Evolutionary conservation across 1,284 basidiomycete genomes (phyloP), one percentile per base, ranked within the genome.

Genomic region (Trametes hirsuta): DNA sequence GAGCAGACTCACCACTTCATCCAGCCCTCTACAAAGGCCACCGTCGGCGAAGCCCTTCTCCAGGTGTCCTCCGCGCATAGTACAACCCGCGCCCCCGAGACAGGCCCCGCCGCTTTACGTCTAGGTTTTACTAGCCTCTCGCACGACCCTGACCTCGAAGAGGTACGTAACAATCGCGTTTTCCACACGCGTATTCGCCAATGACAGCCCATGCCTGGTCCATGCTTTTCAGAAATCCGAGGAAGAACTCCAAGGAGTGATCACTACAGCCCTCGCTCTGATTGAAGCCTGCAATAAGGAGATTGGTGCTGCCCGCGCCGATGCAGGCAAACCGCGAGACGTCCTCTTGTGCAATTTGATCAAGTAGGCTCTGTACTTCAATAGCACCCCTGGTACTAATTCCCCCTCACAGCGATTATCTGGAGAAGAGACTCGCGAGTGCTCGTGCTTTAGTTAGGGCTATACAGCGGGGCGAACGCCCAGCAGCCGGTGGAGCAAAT

Each of bases 221-320:
- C 37, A 39, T 9, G 37, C 40, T 47, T 14, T 18, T 5, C 18
- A 69, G 67, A 68, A 64, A 62, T 59, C 61, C 11, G 63, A 65
- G n/a, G 45, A 55, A 14, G 63, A 68, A 2, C 59, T 69, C 6
- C 49, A 48, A 6, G 64, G 50, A 4, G 58, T 52, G 8, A 58
- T 58, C 12, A 48, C 45, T 24, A 61, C 58, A 6, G 55, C 58
- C 0, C 50, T 58, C 12, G 49, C 50, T 1, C 22, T 65, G 11
- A 39, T 60, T 5, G 55, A 62, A 24, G 41, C 34, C 9, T 60
- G 58, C 35, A 49, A 65, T 34, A 65, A 53, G 39, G 41, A 62
- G 12, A 54, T 65, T 37, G 64, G 64, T n/a, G 55, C 61, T 12
- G 60, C 64, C 6, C 58, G 64, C 11, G 39, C 48, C n/a, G 52